These are phyloP conservation scores for Hericium rajendrae DNA, from an alignment of 768 basidiomycete species.

Conservation along the genomic window DNA sequence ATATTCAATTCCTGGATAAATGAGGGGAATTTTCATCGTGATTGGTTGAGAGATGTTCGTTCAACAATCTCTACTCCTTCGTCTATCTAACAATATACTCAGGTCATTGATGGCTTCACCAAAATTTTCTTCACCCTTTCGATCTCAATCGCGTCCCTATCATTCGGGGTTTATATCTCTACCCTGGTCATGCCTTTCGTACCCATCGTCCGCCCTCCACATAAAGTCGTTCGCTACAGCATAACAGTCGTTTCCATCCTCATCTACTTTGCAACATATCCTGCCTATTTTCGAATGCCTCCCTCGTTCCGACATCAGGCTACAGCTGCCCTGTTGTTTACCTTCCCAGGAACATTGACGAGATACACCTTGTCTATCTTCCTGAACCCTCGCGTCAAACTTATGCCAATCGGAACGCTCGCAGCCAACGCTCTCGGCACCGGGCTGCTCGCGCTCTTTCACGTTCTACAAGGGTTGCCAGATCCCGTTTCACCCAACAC, in stretches of 20 bases:
- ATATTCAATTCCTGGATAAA: constrained; percentile 83
- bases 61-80: not conserved
- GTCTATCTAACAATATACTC: constrained; percentile 8
- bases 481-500: constrained; percentile 36
- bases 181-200: constrained; percentile 30
- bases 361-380: constrained; percentile 68
- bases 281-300: constrained; percentile 71
- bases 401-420: constrained; percentile 74
- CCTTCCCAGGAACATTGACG: constrained; percentile 80
- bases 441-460: constrained; percentile 69
- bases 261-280: constrained; percentile 65
- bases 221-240: constrained; percentile 35
- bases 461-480: constrained; percentile 53
- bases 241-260: constrained; percentile 49
- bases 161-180: constrained; percentile 62
- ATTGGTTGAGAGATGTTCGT: constrained; percentile 66
- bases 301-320: constrained; percentile 62
- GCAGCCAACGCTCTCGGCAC: constrained; percentile 69
- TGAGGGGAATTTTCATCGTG: constrained; percentile 38
- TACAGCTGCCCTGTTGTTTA: constrained; percentile 81
- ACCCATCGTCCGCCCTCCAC: constrained; percentile 33
- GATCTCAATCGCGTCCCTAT: constrained; percentile 66
- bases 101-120: constrained; percentile 85
- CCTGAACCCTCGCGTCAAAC: constrained; percentile 55
- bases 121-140: constrained; percentile 72